phyloP scores from a whole-genome alignment of 805 yeast genomes.

The Nakazawaea siamensis region DNA sequence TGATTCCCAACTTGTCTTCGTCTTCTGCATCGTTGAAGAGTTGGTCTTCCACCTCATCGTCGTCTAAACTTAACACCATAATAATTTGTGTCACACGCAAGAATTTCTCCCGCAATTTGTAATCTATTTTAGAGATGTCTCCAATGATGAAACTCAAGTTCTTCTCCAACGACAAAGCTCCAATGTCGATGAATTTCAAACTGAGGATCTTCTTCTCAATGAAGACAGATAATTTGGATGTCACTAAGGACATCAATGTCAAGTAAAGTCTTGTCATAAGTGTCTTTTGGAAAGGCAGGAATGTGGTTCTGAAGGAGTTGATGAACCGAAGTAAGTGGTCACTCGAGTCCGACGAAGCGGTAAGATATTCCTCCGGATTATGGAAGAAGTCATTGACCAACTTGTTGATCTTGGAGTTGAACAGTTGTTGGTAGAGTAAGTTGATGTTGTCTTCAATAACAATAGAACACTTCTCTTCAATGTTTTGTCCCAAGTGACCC shows the following conservation, averaged over 20 bases:
- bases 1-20: conserved; percentile 36
- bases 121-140: conserved; percentile 64
- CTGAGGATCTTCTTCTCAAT: conserved; percentile 64
- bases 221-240: conserved; percentile 32
- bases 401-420: conserved; percentile 25
- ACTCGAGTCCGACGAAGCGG: conserved; percentile 10
- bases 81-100: conserved; percentile 78
- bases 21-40: conserved; percentile 22
- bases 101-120: conserved; percentile 70
- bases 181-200: conserved; percentile 32
- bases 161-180: conserved; percentile 44
- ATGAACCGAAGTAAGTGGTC: conserved; percentile 39
- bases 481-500: conserved; percentile 3
- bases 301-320: conserved; percentile 53
- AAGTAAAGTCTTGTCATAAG: conserved; percentile 29
- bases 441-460: conserved; percentile 36
- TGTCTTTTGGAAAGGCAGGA: conserved; percentile 57
- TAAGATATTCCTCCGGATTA: conserved; percentile 29
- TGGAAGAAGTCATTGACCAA: conserved; percentile 28
- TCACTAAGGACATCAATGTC: conserved; percentile 5
- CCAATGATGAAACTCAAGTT: conserved; percentile 70
- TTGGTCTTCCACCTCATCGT: conserved; percentile 35
- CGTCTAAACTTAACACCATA: conserved; percentile 75
- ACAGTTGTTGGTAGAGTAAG: conserved; percentile 27
- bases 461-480: conserved; percentile 22